Conservation (phyloP, 768 basidiomycete species). For the Panellus pusillus region DNA sequence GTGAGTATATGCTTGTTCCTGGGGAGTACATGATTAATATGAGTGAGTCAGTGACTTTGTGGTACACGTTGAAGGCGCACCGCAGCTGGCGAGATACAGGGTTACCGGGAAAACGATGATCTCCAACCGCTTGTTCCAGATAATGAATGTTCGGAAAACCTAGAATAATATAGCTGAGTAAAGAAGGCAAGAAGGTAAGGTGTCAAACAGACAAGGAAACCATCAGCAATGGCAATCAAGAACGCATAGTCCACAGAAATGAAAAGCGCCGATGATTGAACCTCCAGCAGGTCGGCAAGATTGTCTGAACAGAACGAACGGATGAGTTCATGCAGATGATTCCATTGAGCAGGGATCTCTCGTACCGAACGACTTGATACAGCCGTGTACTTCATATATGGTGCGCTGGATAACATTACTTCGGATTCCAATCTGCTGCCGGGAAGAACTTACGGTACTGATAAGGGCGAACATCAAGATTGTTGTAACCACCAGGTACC, state of each 20-base stretch:
- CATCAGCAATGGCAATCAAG: conserved; percentile 4
- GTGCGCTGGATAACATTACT: too few species aligned
- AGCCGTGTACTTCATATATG: too few species aligned
- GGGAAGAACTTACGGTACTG: background rate
- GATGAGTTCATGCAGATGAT: too few species aligned
- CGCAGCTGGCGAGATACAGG: conserved; percentile 1
- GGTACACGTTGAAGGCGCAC: background rate
- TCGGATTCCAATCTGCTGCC: too few species aligned
- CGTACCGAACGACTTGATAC: too few species aligned
- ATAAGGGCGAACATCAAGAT: background rate
- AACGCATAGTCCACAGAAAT: too few species aligned
- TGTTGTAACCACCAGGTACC: background rate
- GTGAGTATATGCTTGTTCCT: background rate
- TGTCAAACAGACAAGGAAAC: background rate
- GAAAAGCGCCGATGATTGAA: too few species aligned
- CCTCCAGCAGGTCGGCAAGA: too few species aligned
- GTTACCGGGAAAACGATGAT: background rate
- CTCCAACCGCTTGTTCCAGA: conserved; percentile 1
- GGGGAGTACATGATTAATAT: too few species aligned
- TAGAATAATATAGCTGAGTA: background rate
- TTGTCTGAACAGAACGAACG: too few species aligned
- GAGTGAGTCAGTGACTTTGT: background rate
- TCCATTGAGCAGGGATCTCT: too few species aligned
- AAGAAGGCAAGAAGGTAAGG: background rate
- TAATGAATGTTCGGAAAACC: conserved; percentile 5